Evolutionary conservation across 345 rosid species (phyloP).

Genomic region (Brassica cretica): DNA sequence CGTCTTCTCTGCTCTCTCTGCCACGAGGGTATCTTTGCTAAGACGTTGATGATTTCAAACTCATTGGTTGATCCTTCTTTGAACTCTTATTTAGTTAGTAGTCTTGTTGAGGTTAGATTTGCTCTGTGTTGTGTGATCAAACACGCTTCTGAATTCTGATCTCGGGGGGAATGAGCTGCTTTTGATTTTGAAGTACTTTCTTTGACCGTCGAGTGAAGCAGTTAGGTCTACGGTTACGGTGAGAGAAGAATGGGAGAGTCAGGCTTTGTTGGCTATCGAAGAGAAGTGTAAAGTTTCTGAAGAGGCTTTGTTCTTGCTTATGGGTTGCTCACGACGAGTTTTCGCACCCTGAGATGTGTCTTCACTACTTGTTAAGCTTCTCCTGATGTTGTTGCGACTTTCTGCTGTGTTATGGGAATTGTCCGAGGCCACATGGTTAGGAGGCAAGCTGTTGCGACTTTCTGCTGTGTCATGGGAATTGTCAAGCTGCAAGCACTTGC

Average conservation of each 20-base stretch:
- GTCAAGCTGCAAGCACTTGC: constrained; percentile 42
- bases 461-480: constrained; percentile 3
- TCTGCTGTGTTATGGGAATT: constrained; percentile 36
- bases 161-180: constrained; percentile 58
- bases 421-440: constrained; percentile 50
- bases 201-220: constrained; percentile 66
- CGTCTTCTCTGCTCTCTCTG: too few relatives aligned
- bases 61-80: constrained; percentile 51
- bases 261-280: constrained; percentile 56
- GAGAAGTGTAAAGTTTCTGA: constrained; percentile 48
- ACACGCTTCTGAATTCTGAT: constrained; percentile 50
- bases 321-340: constrained; percentile 82
- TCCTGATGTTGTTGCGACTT: constrained; percentile 21
- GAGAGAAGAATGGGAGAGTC: constrained; percentile 71
- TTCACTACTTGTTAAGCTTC: constrained; percentile 71
- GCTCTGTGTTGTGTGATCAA: constrained; percentile 54
- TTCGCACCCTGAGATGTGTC: constrained; percentile 63
- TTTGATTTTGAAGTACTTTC: constrained; percentile 67
- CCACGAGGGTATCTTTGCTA: too few relatives aligned
- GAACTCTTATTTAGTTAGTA: constrained; percentile 51
- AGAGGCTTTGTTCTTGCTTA: constrained; percentile 74
- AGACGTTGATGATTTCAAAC: constrained; percentile 51
- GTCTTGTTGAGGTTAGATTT: constrained; percentile 60
- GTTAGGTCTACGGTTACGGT: constrained; percentile 51
- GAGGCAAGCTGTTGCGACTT: constrained; percentile 43